These are phyloP conservation scores for Cyberlindnera nakhonratchasimensis DNA, from an alignment of 805 yeast genomes.

Conservation along the genomic window DNA sequence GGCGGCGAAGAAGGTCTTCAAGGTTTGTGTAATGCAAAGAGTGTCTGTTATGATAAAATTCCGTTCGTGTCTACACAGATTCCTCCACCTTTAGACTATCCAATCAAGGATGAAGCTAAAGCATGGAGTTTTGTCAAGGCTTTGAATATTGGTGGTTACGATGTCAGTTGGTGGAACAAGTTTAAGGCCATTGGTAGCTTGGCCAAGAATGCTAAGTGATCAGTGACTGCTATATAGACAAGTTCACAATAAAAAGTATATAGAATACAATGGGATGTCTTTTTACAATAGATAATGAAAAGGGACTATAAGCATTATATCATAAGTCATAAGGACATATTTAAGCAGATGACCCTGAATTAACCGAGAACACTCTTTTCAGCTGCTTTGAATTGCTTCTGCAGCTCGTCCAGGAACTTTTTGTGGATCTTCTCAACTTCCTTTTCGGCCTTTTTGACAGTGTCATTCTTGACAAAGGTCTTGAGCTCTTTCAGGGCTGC, in stretches of 20 bases:
- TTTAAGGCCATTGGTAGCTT: constrained; percentile 50
- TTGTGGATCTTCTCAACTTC: constrained; percentile 73
- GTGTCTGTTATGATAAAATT: constrained; percentile 80
- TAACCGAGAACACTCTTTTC: constrained; percentile 42
- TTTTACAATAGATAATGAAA: background rate
- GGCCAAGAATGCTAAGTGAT: constrained; percentile 42
- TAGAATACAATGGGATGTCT: background rate
- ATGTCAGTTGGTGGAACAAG: constrained; percentile 66
- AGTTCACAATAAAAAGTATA: background rate
- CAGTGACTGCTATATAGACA: background rate
- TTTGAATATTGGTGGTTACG: constrained; percentile 82
- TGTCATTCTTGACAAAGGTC: constrained; percentile 47
- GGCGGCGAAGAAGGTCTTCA: constrained; percentile 97
- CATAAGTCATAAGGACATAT: background rate
- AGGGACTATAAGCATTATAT: background rate
- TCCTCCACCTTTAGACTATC: constrained; percentile 90
- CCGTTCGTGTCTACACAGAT: constrained; percentile 77
- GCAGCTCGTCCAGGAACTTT: constrained; percentile 54
- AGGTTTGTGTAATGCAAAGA: constrained; percentile 83
- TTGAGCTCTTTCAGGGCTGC: constrained; percentile 55
- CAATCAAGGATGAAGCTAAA: constrained; percentile 70
- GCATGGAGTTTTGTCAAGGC: constrained; percentile 89
- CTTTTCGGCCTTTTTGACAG: constrained; percentile 48
- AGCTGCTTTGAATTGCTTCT: constrained; percentile 50
- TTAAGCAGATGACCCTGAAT: background rate